These are phyloP conservation scores for Xylaria castorea DNA, from an alignment of 495 filamentous ascomycete species.

Conservation along the genomic window DNA sequence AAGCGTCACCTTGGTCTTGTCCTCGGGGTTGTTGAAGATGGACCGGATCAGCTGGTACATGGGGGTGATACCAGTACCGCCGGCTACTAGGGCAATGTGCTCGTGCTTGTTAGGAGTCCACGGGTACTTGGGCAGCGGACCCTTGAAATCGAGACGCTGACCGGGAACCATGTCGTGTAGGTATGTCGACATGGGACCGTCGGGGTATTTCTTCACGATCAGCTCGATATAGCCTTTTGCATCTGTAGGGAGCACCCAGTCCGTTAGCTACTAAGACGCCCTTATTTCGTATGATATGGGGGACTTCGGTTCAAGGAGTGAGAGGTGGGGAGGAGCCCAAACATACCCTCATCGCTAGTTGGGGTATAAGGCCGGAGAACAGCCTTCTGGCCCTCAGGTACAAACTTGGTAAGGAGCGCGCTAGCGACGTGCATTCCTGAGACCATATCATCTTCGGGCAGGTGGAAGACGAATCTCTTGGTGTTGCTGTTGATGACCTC, in stretches of 20 bases:
- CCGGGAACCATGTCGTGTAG: slow-evolving; percentile 81
- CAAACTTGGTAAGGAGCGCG: slow-evolving; percentile 86
- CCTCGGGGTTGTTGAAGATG: slow-evolving; percentile 94
- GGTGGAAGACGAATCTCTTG: slow-evolving; percentile 82
- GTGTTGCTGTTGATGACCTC: slow-evolving; percentile 86
- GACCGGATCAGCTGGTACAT: slow-evolving; percentile 76
- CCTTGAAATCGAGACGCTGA: slow-evolving; percentile 87
- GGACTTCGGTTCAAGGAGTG: background rate
- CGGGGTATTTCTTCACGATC: slow-evolving; percentile 87
- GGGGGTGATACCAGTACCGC: slow-evolving; percentile 95
- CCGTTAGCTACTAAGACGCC: slow-evolving; percentile 25
- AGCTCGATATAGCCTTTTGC: slow-evolving; percentile 83
- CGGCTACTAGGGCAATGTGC: slow-evolving; percentile 90
- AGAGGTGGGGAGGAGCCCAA: background rate
- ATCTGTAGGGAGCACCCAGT: slow-evolving; percentile 46
- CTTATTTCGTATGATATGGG: background rate
- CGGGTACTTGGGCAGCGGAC: slow-evolving; percentile 91
- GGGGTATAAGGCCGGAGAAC: slow-evolving; percentile 93
- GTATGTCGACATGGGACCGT: slow-evolving; percentile 89
- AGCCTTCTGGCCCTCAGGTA: slow-evolving; percentile 79
- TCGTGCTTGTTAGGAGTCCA: slow-evolving; percentile 94
- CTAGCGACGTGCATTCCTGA: slow-evolving; percentile 82
- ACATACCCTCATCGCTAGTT: slow-evolving; percentile 79
- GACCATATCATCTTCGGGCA: slow-evolving; percentile 83
- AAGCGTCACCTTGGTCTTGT: slow-evolving; percentile 95